phyloP scores from a whole-genome alignment of 1,139 yeast genomes.

The Debaryomyces coudertii region DNA sequence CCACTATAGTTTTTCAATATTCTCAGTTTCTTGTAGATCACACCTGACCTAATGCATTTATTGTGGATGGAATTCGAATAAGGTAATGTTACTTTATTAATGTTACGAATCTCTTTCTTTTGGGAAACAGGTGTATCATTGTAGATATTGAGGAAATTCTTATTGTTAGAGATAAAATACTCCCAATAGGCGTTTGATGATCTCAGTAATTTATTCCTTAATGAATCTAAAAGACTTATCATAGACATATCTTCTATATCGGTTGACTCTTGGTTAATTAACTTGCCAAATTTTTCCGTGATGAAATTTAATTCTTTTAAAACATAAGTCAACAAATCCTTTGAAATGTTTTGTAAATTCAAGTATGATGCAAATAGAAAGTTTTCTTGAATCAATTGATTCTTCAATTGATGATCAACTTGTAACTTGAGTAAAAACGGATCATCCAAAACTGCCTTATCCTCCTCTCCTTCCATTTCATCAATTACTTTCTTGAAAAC shows the following conservation, averaged over 20 bases:
- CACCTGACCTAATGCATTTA: slow-evolving; percentile 49
- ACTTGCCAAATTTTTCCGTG: slow-evolving; percentile 40
- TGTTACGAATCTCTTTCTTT: slow-evolving; percentile 37
- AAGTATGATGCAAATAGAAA: slow-evolving; percentile 48
- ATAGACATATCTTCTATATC: slow-evolving; percentile 15
- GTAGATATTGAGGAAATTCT: slow-evolving; percentile 40
- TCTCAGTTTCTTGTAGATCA: slow-evolving; percentile 47
- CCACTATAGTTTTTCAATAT: slow-evolving; percentile 45
- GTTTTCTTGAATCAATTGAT: slow-evolving; percentile 47
- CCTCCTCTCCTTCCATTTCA: slow-evolving; percentile 24
- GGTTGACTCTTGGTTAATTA: slow-evolving; percentile 24
- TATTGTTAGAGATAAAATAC: slow-evolving; percentile 39
- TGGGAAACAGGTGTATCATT: slow-evolving; percentile 27
- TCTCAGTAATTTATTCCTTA: slow-evolving; percentile 25
- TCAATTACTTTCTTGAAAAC: slow-evolving; percentile 28
- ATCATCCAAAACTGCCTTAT: slow-evolving; percentile 37
- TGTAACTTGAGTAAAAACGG: slow-evolving; percentile 47
- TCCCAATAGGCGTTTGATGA: slow-evolving; percentile 42
- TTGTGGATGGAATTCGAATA: slow-evolving; percentile 44
- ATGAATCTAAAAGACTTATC: slow-evolving; percentile 15
- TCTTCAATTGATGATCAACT: slow-evolving; percentile 46
- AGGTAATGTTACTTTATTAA: slow-evolving; percentile 36
- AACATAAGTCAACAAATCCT: slow-evolving; percentile 43
- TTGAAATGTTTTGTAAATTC: slow-evolving; percentile 49
- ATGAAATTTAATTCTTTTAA: slow-evolving; percentile 40